phyloP scores from a whole-genome alignment of 495 filamentous ascomycete species.

The Annulohypoxylon bovei region DNA sequence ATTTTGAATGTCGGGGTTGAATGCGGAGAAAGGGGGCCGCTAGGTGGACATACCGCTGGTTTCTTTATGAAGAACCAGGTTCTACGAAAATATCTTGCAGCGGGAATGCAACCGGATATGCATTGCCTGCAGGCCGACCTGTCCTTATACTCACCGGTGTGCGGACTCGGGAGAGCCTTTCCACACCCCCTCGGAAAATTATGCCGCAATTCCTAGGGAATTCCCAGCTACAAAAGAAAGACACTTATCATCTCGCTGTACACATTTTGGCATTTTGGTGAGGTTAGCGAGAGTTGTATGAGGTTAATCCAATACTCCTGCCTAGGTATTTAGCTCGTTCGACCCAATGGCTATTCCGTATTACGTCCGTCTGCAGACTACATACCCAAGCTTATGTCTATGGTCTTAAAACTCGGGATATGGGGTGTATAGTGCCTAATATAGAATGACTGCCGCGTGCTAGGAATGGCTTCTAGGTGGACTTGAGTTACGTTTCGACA shows the following conservation, averaged over 20 bases:
- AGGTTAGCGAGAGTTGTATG: conserved; percentile 5
- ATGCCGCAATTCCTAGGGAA: conserved; percentile 32
- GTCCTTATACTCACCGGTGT: conserved; percentile 32
- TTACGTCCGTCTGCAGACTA: not conserved
- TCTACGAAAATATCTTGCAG: conserved; percentile 36
- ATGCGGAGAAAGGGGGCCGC: conserved; percentile 31
- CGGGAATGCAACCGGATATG: conserved; percentile 43
- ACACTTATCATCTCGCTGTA: conserved; percentile 10
- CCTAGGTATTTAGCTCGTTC: not conserved
- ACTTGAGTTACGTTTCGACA: conserved; percentile 16
- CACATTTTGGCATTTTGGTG: not conserved
- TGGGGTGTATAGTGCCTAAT: not conserved
- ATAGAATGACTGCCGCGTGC: conserved; percentile 1
- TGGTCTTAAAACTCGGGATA: not conserved
- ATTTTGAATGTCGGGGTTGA: conserved; percentile 23
- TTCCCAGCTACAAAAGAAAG: not conserved
- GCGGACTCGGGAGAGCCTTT: conserved; percentile 23
- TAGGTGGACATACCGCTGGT: conserved; percentile 3
- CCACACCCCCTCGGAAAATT: conserved; percentile 31
- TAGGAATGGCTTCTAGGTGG: not conserved
- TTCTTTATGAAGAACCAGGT: conserved; percentile 32
- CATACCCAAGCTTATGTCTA: conserved; percentile 5
- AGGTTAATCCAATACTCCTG: conserved; percentile 1
- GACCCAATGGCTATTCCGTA: not conserved
- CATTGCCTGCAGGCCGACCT: conserved; percentile 37